Base-by-base conservation (phyloP, 345 rosid species). In the Anacardium occidentale region DNA sequence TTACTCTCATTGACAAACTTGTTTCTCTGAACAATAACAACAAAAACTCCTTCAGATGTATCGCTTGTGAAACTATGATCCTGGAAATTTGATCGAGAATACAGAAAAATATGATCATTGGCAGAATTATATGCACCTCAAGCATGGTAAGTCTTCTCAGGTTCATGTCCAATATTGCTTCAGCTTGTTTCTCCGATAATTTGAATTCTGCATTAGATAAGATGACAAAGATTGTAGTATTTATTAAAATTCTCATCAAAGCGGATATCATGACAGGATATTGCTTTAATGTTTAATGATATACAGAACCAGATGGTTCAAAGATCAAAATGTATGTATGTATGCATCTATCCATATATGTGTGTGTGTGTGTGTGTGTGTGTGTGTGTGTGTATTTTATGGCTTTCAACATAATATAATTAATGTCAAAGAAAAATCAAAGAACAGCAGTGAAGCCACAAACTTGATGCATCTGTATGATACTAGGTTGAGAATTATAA, bases 151-250 rank as follows among this genome's bases (percentile, higher is more conserved):
- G 86, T 69, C 97, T 80, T 83, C 97, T 78, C 65, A 94, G 84
- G 78, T 82, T 90, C 64, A 94, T 94, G 81, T 87, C 98, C 77
- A 94, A 77, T 73, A 94, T 79, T 62, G 97, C 97, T 10, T 92
- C 96, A 71, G 96, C 95, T 86, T 94, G 98, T 73, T 91, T 92
- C 72, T 82, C 92, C 70, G 98, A 94, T 44, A 94, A 86, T 76
- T 79, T 75, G 77, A 84, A 90, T 73, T 83, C 97, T 94, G 85
- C 74, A 77, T 64, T 69, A 34, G 37, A 8, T 29, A 75, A 63
- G 3, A 32, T 45, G 10, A 40, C 56, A 40, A 47, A 7, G 20
- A 29, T 29, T 1, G 3, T 3, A 57, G 74, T 67, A 66, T 22
- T 60, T 58, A 29, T 56, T 48, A 47, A 56, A 61, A 44, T 54